Base-by-base conservation (phyloP, 257 asterid genomes). In the Primulina huaijiensis region DNA sequence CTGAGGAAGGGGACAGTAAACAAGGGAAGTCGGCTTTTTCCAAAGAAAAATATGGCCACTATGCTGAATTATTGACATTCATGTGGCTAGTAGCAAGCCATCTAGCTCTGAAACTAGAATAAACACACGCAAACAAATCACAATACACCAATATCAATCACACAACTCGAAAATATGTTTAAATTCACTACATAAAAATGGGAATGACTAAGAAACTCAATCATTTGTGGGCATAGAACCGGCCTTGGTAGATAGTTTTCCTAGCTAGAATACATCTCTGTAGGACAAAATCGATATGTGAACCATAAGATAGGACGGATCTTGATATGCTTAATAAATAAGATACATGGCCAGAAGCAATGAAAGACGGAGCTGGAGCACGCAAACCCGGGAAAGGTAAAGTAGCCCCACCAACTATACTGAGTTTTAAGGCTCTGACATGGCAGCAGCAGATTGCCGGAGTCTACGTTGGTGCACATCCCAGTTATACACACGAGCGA, bases 401-500 rank as follows among this genome's bases (percentile, higher is more conserved):
- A 35, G 6, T 29, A 67, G 67, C 34, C 37, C 67, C 75, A 69
- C 72, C 80, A 37, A 9, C 37, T 38, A 20, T 21, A 5, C 60
- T 8, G 64, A 63, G 60, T 63, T 71, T 86, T 73, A 85, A 0
- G 80, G 80, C 58, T 86, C 92, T 19, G 73, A 72, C n/a, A 72
- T 38, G 53, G 78, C 70, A 52, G 71, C 25, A 53, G 75, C 76
- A 72, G 86, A 79, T 88, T 86, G 97, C 19, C 83, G 78, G 65
- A 82, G 73, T 76, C 89, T 87, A 25, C 96, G 90, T 74, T 90
- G 97, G 78, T 90, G 93, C 43, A 92, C 96, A 33, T 92, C 98
- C 97, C 97, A 88, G 78, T 92, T 92, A 76, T 92, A 92, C 57
- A 90, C 89, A 7, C 98, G 93, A 62, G 98, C 96, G 62, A 83